Percentiles rank a stretch among this genome's conserved stretches.
These are phyloP conservation scores for Hamigera avellanea DNA, from an alignment of 495 filamentous ascomycete genomes.

Conservation along the genomic window DNA sequence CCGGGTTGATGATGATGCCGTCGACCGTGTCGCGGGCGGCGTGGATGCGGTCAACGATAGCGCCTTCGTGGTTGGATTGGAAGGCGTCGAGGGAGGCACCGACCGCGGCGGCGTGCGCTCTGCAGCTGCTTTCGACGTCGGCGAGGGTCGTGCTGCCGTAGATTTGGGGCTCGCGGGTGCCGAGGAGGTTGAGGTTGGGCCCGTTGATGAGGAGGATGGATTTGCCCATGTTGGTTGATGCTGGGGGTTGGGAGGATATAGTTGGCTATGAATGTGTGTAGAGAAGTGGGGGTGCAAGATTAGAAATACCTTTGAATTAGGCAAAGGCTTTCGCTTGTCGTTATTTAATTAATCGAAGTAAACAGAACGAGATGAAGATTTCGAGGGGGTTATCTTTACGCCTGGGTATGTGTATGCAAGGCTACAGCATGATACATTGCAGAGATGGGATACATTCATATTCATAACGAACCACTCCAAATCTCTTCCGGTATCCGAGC, in stretches of 20 bases:
- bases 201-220: slow-evolving; percentile 67
- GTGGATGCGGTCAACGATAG: slow-evolving; percentile 50
- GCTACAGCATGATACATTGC: too few relatives aligned
- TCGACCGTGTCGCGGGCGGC: slow-evolving; percentile 38
- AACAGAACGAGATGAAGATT: too few relatives aligned
- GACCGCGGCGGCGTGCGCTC: slow-evolving; percentile 28
- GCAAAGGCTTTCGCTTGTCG: too few relatives aligned
- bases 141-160: slow-evolving; percentile 54
- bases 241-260: too few relatives aligned
- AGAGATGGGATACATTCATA: too few relatives aligned
- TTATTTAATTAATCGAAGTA: too few relatives aligned
- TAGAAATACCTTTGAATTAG: too few relatives aligned
- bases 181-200: slow-evolving; percentile 72
- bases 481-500: too few relatives aligned
- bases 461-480: too few relatives aligned
- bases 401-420: too few relatives aligned
- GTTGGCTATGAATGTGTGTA: neutral
- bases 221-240: slow-evolving; percentile 22
- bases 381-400: too few relatives aligned
- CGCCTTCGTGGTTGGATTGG: slow-evolving; percentile 60
- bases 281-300: too few relatives aligned
- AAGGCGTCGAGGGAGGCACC: slow-evolving; percentile 36
- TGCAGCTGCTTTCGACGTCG: slow-evolving; percentile 38
- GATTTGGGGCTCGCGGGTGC: slow-evolving; percentile 58
- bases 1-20: slow-evolving; percentile 59